Evolutionary conservation across 225 moss, liverwort and hornwort genomes (phyloP), one percentile per base, ranked within the genome.

Genomic region (Physcomitrellopsis africana): DNA sequence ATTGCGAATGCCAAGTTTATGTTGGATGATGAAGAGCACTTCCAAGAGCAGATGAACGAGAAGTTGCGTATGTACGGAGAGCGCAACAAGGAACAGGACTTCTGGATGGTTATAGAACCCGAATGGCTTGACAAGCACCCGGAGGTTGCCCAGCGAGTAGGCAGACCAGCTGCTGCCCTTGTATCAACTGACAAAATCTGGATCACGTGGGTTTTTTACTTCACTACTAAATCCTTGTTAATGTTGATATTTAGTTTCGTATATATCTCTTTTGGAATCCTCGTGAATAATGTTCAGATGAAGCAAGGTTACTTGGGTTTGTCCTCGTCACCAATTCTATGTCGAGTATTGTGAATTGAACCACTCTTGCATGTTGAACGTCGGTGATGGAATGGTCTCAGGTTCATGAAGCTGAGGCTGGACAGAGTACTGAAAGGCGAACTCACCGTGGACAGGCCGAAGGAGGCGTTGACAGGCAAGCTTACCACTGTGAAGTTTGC

Each of bases 341-440:
- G 1, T 7, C 32, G 32, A 0, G 1, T 37, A 4, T 5, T 37
- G 32, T 37, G 7, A 7, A 37, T 37, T 37, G 32, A 37, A 37
- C 4, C 4, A 4, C 7, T 37, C 32, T 37, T 37, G 32, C 32
- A 37, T 37, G 4, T 37, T 37, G 32, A 37, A 37, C 32, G 4
- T 5, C 7, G 32, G 32, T 37, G 32, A 37, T 68, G 68, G 53
- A 53, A 70, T 43, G 20, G 26, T 4, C 29, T 22, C 51, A 67
- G 51, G 20, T 67, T 67, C 51, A 67, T 67, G 67, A 67, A 67
- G 67, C 67, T 67, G 15, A 51, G 67, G 51, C 29, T 29, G 67
- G 67, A 67, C 51, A 45, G 84, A 47, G 87, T 92, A 47, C 67
- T 92, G 41, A 89, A 89, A 77, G 92, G 92, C 72, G 80, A 70